Percentiles rank a stretch among this genome's conserved stretches.
These are phyloP conservation scores for Starmerella vitae DNA, from an alignment of 805 yeast species.

Conservation along the genomic window DNA sequence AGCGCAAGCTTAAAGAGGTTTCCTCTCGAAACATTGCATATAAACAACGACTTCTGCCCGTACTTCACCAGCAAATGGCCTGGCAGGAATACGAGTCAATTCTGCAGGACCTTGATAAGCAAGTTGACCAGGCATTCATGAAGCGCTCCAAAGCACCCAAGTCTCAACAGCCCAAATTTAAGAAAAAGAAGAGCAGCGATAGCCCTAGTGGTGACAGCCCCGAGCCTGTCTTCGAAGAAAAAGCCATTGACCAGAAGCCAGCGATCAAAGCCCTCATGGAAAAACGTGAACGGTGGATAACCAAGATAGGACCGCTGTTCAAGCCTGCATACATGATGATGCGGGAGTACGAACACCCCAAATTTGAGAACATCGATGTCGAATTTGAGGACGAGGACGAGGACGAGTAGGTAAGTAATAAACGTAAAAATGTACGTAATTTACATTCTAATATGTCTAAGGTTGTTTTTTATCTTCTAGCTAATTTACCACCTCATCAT, in stretches of 20 bases:
- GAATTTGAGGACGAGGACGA: conserved; percentile 30
- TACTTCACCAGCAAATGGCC: conserved; percentile 77
- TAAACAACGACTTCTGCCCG: conserved; percentile 51
- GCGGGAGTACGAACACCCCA: conserved; percentile 51
- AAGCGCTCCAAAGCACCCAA: conserved; percentile 67
- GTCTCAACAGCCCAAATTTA: conserved; percentile 35
- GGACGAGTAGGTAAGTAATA: conserved; percentile 21
- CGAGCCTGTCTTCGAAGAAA: conserved; percentile 1
- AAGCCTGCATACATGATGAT: conserved; percentile 54
- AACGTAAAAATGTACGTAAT: neutral
- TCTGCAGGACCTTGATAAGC: conserved; percentile 87
- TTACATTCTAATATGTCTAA: neutral
- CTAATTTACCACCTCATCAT: conserved; percentile 28
- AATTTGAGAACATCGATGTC: conserved; percentile 39
- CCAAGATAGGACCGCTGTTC: conserved; percentile 78
- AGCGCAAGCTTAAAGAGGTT: conserved; percentile 49
- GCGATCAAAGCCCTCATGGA: conserved; percentile 71
- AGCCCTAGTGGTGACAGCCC: conserved; percentile 12
- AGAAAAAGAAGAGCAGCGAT: conserved; percentile 26
- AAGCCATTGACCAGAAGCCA: conserved; percentile 52
- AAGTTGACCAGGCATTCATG: conserved; percentile 85
- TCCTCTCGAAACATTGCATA: conserved; percentile 52
- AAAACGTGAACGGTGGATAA: conserved; percentile 79
- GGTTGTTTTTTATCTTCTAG: neutral
- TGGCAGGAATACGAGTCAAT: conserved; percentile 89